Conservation (phyloP, 129 eudicot genomes). For the Flaveria robusta region DNA sequence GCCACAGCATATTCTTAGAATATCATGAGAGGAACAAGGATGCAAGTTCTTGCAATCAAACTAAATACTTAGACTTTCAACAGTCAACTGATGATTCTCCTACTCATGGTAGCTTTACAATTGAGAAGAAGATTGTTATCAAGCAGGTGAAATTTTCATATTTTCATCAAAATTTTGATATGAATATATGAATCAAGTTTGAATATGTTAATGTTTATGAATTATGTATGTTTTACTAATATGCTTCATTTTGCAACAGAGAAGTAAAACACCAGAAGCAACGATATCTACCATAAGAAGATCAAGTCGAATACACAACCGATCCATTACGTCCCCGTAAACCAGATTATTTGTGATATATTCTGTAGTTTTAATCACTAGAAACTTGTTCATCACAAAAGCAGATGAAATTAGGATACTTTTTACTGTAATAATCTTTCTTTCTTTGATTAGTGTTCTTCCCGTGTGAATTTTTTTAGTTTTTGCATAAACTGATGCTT, state of each 20-base stretch:
- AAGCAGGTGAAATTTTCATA: slow-evolving; percentile 17
- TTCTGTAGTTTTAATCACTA: not conserved
- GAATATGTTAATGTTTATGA: too few species aligned
- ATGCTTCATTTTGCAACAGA: slow-evolving; percentile 24
- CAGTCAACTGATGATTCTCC: slow-evolving; percentile 33
- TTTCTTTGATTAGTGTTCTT: not conserved
- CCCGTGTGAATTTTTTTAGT: not conserved
- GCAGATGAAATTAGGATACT: not conserved
- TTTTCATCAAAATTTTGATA: not conserved
- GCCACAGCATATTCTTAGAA: not conserved
- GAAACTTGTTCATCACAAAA: not conserved
- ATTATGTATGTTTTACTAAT: not conserved
- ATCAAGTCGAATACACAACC: slow-evolving; percentile 33
- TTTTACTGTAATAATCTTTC: not conserved
- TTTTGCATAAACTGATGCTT: not conserved
- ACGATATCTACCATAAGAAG: slow-evolving; percentile 24
- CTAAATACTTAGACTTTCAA: slow-evolving; percentile 24
- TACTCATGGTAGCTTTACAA: slow-evolving; percentile 37
- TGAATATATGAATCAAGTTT: too few species aligned
- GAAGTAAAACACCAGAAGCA: slow-evolving; percentile 25
- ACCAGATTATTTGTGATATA: slow-evolving; percentile 4
- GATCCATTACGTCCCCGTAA: slow-evolving; percentile 19
- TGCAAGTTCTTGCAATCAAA: slow-evolving; percentile 19
- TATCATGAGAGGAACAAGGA: not conserved
- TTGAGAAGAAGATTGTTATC: slow-evolving; percentile 41